A percentile compares a stretch with the other conserved stretches of the same genome.
These are phyloP conservation scores for Sclerotinia trifoliorum DNA, from an alignment of 2,329 filamentous ascomycete genomes.

Conservation along the genomic window DNA sequence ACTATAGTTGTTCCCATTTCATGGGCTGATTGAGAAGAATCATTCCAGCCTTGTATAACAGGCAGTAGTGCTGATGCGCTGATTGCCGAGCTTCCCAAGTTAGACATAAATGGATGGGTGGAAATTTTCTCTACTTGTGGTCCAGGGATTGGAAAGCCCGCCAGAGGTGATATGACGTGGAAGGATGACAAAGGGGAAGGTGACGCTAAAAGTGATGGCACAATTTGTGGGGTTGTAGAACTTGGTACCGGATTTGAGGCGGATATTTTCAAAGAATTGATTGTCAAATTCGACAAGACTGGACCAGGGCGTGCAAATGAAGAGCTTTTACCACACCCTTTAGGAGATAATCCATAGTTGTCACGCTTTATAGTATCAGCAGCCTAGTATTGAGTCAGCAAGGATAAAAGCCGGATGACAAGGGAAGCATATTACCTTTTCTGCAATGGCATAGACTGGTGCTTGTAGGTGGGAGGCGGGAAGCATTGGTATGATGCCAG, in stretches of 20 bases:
- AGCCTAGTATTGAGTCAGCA: constrained; percentile 26
- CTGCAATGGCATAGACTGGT: constrained; percentile 31
- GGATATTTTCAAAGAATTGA: constrained; percentile 13
- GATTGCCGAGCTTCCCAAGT: background rate
- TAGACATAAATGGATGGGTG: background rate
- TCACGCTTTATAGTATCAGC: constrained; percentile 35
- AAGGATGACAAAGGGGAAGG: background rate
- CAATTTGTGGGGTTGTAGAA: background rate
- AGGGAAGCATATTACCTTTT: constrained; percentile 34
- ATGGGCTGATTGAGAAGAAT: constrained; percentile 1
- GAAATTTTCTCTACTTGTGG: constrained; percentile 5
- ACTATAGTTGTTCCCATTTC: constrained; percentile 1
- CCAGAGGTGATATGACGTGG: background rate
- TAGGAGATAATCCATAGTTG: constrained; percentile 25
- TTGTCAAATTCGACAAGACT: constrained; percentile 17
- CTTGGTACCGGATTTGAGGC: background rate
- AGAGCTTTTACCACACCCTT: constrained; percentile 24
- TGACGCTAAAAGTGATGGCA: background rate
- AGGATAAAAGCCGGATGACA: background rate
- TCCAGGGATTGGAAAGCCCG: background rate
- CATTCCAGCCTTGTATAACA: background rate
- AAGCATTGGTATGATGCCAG: constrained; percentile 31
- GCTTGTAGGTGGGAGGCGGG: constrained; percentile 27
- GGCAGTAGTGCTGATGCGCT: background rate
- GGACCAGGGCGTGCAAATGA: constrained; percentile 20